Evolutionary conservation across 306 rosid genomes (phyloP).

Genomic region (Prunus kanzakura): DNA sequence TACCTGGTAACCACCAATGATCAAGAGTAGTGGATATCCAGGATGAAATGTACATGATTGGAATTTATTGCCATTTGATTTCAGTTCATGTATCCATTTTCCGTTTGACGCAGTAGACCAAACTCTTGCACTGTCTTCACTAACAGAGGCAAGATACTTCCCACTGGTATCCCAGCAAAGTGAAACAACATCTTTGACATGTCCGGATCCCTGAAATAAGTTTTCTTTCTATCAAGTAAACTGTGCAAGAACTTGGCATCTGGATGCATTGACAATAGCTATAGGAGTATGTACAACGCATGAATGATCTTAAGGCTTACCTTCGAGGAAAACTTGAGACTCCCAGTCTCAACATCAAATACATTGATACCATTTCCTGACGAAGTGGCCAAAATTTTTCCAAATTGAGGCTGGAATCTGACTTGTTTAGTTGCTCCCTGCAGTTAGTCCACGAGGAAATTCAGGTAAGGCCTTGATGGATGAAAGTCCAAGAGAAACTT

Average conservation of each 20-base stretch:
- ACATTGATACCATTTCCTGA: conserved; percentile 36
- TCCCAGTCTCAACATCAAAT: conserved; percentile 45
- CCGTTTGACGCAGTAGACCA: conserved; percentile 43
- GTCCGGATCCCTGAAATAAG: conserved; percentile 39
- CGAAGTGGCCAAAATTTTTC: conserved; percentile 46
- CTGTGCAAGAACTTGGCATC: neutral
- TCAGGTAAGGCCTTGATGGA: conserved; percentile 4
- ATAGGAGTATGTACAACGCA: neutral
- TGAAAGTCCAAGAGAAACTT: conserved; percentile 7
- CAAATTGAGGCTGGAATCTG: conserved; percentile 56
- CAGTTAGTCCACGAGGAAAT: conserved; percentile 12
- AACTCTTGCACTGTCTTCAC: conserved; percentile 54
- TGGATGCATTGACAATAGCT: neutral
- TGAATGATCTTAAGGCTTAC: conserved; percentile 18
- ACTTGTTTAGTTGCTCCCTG: conserved; percentile 62
- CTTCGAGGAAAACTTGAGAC: conserved; percentile 21
- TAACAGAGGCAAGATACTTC: conserved; percentile 51
- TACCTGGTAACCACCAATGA: conserved; percentile 66
- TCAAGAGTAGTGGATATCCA: conserved; percentile 32
- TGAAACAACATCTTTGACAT: conserved; percentile 49
- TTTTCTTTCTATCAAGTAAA: conserved; percentile 10
- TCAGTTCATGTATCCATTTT: conserved; percentile 44
- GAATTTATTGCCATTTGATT: conserved; percentile 49
- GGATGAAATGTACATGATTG: conserved; percentile 68
- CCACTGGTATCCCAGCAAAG: conserved; percentile 61